phyloP scores from a whole-genome alignment of 129 eudicot genomes.

The Saposhnikovia divaricata region DNA sequence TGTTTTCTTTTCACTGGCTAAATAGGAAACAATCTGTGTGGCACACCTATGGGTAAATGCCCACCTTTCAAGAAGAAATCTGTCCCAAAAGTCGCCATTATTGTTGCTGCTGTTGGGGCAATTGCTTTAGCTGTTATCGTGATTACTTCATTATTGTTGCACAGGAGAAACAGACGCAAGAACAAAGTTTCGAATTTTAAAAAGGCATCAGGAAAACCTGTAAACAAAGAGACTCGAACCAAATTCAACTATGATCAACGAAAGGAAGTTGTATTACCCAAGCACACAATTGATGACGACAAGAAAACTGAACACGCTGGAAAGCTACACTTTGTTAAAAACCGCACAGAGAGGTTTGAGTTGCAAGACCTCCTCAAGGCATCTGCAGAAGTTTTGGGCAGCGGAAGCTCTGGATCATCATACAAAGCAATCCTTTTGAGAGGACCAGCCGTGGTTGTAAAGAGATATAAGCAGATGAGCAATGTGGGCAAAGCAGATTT shows the following conservation, averaged over 20 bases:
- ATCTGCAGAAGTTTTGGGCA: conserved; percentile 48
- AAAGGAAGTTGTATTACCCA: conserved; percentile 7
- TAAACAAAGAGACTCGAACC: conserved; percentile 9
- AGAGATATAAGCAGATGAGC: conserved; percentile 50
- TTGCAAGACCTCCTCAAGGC: conserved; percentile 36
- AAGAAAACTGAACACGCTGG: conserved; percentile 21
- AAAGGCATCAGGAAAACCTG: conserved; percentile 19
- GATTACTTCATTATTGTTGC: conserved; percentile 15
- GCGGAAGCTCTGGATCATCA: conserved; percentile 45
- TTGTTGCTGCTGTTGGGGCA: conserved; percentile 5
- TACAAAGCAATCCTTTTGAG: conserved; percentile 35
- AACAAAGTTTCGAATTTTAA: conserved; percentile 8
- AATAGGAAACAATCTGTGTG: conserved; percentile 43
- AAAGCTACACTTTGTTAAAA: conserved; percentile 32
- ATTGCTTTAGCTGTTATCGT: conserved; percentile 13
- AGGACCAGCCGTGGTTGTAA: conserved; percentile 41
- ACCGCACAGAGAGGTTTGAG: conserved; percentile 23
- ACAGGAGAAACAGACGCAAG: conserved; percentile 4
- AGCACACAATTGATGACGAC: conserved; percentile 8
- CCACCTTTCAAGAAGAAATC: conserved; percentile 19
- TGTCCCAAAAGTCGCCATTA: conserved; percentile 9
- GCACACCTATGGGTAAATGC: conserved; percentile 23
- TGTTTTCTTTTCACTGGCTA: background rate
- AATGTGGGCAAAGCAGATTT: conserved; percentile 35
- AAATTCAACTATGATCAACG: background rate